Conservation (phyloP, 352 stramenopile genomes). For the Phytophthora fragariae region DNA sequence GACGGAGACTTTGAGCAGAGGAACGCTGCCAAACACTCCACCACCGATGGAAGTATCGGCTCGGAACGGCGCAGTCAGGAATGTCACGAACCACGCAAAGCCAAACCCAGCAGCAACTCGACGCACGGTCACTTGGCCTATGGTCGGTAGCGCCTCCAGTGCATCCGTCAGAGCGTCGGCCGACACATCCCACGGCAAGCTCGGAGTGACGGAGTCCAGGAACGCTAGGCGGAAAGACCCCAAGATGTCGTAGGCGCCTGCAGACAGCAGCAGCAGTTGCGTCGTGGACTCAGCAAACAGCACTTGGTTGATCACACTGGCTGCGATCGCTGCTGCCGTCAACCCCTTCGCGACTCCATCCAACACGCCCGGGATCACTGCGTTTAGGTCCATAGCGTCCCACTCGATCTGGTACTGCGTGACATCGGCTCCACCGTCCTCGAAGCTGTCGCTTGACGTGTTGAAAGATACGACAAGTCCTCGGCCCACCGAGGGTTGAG, state of each 20-base stretch:
- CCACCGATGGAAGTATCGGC: constrained; percentile 46
- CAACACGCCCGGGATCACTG: constrained; percentile 44
- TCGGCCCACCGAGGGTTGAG: constrained; percentile 37
- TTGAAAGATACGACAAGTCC: constrained; percentile 87
- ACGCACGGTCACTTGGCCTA: constrained; percentile 84
- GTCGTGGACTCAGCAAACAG: constrained; percentile 90
- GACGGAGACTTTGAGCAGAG: constrained; percentile 77
- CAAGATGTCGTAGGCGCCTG: constrained; percentile 80
- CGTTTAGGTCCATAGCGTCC: constrained; percentile 90
- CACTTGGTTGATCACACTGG: constrained; percentile 52
- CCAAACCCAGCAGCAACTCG: constrained; percentile 77
- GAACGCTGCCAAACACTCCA: constrained; percentile 60
- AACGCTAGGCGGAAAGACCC: constrained; percentile 91
- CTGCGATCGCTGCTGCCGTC: constrained; percentile 27
- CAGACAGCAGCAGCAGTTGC: constrained; percentile 89
- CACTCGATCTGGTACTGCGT: constrained; percentile 94
- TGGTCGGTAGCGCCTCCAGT: constrained; percentile 82
- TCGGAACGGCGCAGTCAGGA: constrained; percentile 51
- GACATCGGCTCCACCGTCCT: constrained; percentile 86
- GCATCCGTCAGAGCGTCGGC: constrained; percentile 81
- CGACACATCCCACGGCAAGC: constrained; percentile 77
- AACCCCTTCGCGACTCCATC: background rate
- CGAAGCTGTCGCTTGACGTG: constrained; percentile 45
- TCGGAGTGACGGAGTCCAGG: constrained; percentile 64
- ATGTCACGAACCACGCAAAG: constrained; percentile 86